phyloP scores from a whole-genome alignment of 192 early-diverging fungal genomes.

The Podila epigama region DNA sequence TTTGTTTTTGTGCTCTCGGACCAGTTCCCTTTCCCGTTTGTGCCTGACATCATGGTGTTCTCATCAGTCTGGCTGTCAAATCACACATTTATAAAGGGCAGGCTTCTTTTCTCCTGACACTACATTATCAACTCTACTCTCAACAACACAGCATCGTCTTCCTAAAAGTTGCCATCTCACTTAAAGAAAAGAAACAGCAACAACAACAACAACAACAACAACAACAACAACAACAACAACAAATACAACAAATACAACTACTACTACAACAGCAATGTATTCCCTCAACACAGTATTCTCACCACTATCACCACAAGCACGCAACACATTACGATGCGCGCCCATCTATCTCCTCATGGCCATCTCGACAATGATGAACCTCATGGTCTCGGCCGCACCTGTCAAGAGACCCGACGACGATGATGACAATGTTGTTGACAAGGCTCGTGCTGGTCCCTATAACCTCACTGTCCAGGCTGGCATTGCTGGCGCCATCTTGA shows the following conservation, averaged over 20 bases:
- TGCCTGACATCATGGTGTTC: neutral
- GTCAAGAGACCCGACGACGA: slow-evolving; percentile 1
- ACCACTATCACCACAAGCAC: slow-evolving; percentile 1
- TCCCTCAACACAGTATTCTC: neutral
- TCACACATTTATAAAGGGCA: neutral
- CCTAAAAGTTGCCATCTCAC: neutral
- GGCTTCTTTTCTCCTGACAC: neutral
- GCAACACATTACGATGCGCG: slow-evolving; percentile 9
- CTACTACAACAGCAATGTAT: neutral
- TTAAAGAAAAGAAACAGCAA: neutral
- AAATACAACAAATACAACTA: neutral
- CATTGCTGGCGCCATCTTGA: slow-evolving; percentile 52
- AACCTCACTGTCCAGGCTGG: slow-evolving; percentile 49
- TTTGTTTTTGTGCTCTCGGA: no score
- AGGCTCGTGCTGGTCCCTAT: slow-evolving; percentile 9
- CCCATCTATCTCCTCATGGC: slow-evolving; percentile 29
- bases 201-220: neutral
- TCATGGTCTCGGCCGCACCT: slow-evolving; percentile 27
- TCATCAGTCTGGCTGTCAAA: neutral
- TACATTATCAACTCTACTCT: neutral
- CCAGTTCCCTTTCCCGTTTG: neutral
- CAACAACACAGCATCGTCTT: neutral
- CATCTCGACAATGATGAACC: slow-evolving; percentile 29
- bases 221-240: neutral
- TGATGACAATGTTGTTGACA: neutral